These are phyloP conservation scores for Parietaria judaica DNA, from an alignment of 306 rosid species.

Conservation along the genomic window DNA sequence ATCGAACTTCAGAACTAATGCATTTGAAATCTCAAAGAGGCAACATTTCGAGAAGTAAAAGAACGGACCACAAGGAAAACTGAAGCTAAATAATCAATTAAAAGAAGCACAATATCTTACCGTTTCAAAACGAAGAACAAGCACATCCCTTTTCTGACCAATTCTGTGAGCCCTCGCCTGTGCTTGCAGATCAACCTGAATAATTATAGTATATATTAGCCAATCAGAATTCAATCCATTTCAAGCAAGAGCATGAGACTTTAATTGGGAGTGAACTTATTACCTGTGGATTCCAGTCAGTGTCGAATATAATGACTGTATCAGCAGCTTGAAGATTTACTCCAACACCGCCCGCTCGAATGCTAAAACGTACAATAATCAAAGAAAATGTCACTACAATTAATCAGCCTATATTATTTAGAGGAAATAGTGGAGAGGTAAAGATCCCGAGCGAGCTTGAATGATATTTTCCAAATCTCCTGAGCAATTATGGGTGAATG, in stretches of 20 bases:
- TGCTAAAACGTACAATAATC: conserved; percentile 30
- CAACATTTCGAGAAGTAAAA: not conserved
- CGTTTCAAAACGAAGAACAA: conserved; percentile 98
- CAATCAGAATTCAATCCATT: conserved; percentile 20
- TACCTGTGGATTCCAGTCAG: conserved; percentile 99
- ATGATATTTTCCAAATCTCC: too few species aligned
- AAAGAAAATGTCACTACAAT: too few species aligned
- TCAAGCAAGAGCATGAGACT: conserved; percentile 4
- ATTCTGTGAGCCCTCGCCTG: conserved; percentile 99
- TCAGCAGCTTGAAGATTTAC: conserved; percentile 99
- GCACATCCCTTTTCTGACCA: conserved; percentile 99
- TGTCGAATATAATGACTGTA: conserved; percentile 93
- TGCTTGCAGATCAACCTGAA: conserved; percentile 95
- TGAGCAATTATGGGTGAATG: too few species aligned
- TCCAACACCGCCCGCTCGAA: conserved; percentile 99
- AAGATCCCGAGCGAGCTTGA: not conserved
- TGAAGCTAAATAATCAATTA: not conserved
- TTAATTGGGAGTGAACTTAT: conserved; percentile 14
- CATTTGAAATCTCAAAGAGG: not conserved
- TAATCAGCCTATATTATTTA: not conserved
- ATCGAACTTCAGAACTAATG: not conserved
- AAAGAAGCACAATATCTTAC: conserved; percentile 31
- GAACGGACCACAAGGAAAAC: not conserved
- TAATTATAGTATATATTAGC: conserved; percentile 16
- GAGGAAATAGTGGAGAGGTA: not conserved